Base-by-base conservation (phyloP, 305 asterid genomes). In the Rubia peregrina region DNA sequence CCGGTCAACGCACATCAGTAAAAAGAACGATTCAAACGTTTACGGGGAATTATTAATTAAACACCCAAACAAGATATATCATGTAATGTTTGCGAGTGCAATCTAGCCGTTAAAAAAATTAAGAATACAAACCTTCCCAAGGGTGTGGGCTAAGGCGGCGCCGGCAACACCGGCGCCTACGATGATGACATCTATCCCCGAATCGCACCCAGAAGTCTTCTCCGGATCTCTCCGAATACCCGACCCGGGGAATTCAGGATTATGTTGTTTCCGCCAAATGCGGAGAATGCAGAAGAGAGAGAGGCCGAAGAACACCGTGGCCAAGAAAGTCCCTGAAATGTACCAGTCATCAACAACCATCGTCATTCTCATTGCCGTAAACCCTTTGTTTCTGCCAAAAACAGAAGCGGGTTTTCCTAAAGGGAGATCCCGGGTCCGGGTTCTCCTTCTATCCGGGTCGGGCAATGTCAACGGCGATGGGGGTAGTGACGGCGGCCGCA, bases 91-190 rank as follows among this genome's bases (percentile, higher is more conserved):
- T 48, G n/a, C 17, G 8, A 26, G 30, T 26, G 30, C 30, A 26
- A 26, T 26, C 30, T 26, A 26, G 30, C 30, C 30, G 30, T 26
- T 26, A 26, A 26, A 26, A 26, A 26, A 26, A 26, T 26, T 26
- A 26, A 26, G 30, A 26, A 1, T 24, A 13, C 36, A 33, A 16
- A 85, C 89, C 89, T 81, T 85, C 67, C 77, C 86, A 36, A 85
- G 83, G 59, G 89, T 79, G 51, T 79, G 75, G 24, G 89, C 86
- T 13, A 85, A 79, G 56, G 89, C 87, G 63, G 89, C 87, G 30
- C 87, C 89, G n/a, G 83, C 85, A 26, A 85, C 89, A 49, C 89
- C 89, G 26, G 87, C 89, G n/a, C 89, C 87, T 33, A 83, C 85
- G 2, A 85, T 73, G 13, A 83, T 77, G 22, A 83, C 80, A 61